Evolutionary conservation across 441 rosid genomes (phyloP).

Genomic region (Pelargonium citronellum): DNA sequence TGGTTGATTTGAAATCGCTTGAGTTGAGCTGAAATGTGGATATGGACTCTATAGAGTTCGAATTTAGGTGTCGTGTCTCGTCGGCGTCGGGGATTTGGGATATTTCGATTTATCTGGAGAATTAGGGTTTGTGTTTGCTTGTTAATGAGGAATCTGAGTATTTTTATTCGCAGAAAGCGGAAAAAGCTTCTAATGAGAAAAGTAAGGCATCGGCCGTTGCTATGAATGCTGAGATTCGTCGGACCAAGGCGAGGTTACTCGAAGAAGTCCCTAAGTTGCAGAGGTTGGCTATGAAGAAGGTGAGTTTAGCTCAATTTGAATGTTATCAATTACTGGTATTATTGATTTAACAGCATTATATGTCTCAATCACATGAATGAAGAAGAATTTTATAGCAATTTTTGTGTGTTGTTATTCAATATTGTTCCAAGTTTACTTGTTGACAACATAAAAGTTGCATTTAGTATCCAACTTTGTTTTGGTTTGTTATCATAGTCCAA

Average conservation of each 20-base stretch:
- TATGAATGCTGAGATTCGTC: conserved; percentile 80
- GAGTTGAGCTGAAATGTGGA: too few relatives aligned
- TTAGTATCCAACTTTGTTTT: background rate
- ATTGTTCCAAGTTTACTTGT: background rate
- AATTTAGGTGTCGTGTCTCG: too few relatives aligned
- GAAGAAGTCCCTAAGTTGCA: conserved; percentile 93
- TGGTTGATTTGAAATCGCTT: too few relatives aligned
- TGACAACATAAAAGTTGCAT: background rate
- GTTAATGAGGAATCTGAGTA: conserved; percentile 5
- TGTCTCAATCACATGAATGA: background rate
- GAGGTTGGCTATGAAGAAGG: conserved; percentile 91
- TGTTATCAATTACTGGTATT: background rate
- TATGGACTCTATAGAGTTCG: too few relatives aligned
- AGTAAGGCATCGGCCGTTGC: conserved; percentile 80
- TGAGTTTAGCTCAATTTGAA: background rate
- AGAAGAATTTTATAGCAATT: background rate
- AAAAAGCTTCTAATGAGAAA: conserved; percentile 68
- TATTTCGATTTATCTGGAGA: conserved; percentile 5
- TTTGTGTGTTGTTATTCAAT: too few relatives aligned
- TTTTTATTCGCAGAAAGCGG: conserved; percentile 58
- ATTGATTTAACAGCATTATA: background rate
- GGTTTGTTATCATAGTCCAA: background rate
- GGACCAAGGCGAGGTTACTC: conserved; percentile 72
- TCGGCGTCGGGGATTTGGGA: background rate
- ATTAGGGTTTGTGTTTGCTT: conserved; percentile 13